Evolutionary conservation across 345 rosid species (phyloP).

Genomic region (Citropsis articulata): DNA sequence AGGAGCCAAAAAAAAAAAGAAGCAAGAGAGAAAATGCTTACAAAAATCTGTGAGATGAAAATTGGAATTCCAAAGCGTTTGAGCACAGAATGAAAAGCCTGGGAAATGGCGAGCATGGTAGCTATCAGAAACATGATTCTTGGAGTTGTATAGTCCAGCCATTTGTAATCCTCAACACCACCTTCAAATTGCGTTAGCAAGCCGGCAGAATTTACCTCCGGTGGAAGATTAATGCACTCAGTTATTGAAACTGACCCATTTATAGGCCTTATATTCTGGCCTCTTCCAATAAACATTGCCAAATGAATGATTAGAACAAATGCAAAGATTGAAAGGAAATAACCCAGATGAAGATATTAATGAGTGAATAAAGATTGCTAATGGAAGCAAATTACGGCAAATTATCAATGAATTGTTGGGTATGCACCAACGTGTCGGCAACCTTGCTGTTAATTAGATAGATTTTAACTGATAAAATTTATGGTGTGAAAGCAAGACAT

Average conservation of each 20-base stretch:
- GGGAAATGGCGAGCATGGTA: constrained; percentile 14
- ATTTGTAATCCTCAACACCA: too few relatives aligned
- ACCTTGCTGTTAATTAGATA: too few relatives aligned
- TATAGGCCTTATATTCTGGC: not conserved
- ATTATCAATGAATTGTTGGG: not conserved
- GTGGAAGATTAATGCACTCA: not conserved
- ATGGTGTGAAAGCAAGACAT: too few relatives aligned
- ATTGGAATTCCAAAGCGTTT: constrained; percentile 18
- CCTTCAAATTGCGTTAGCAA: not conserved
- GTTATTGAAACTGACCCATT: not conserved
- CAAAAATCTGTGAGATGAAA: constrained; percentile 25
- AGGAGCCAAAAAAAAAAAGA: not conserved
- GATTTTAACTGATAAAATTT: too few relatives aligned
- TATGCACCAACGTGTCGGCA: too few relatives aligned
- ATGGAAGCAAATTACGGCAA: not conserved
- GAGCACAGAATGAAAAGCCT: constrained; percentile 11
- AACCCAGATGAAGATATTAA: too few relatives aligned
- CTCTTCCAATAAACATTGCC: too few relatives aligned
- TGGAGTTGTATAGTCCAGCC: constrained; percentile 15
- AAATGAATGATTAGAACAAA: too few relatives aligned
- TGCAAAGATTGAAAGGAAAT: not conserved
- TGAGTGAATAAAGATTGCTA: not conserved
- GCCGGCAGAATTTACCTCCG: not conserved
- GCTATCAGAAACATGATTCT: constrained; percentile 13
- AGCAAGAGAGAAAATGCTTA: not conserved